These are phyloP conservation scores for Botrytis deweyae DNA, from an alignment of 2,329 filamentous ascomycete species.

Conservation along the genomic window DNA sequence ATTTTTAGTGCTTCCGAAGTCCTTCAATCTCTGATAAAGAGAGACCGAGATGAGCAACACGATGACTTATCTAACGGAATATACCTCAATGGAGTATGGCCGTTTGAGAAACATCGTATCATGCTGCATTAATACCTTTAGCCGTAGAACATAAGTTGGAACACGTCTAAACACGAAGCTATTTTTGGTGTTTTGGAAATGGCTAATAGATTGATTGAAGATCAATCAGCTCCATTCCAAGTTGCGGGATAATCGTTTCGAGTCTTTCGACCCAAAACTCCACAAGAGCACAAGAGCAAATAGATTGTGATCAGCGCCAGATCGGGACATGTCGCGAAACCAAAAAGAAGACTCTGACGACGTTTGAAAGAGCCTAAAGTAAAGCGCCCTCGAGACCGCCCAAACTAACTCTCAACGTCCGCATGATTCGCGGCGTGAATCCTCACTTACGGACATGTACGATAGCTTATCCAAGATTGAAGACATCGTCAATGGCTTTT, in stretches of 20 bases:
- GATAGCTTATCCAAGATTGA: slow-evolving; percentile 3
- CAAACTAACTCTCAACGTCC: slow-evolving; percentile 5
- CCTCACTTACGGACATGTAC: neutral
- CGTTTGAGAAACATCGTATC: neutral
- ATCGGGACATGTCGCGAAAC: slow-evolving; percentile 9
- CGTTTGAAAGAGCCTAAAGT: slow-evolving; percentile 1
- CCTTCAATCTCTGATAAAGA: slow-evolving; percentile 20
- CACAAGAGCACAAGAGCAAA: slow-evolving; percentile 4
- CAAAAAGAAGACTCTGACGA: slow-evolving; percentile 2
- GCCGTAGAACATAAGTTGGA: neutral
- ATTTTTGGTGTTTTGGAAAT: slow-evolving; percentile 6
- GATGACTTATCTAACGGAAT: slow-evolving; percentile 7
- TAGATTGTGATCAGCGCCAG: slow-evolving; percentile 15
- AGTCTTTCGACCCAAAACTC: slow-evolving; percentile 9
- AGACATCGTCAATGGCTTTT: slow-evolving; percentile 11
- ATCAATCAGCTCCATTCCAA: slow-evolving; percentile 16
- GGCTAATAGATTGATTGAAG: slow-evolving; percentile 2
- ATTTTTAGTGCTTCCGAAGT: slow-evolving; percentile 11
- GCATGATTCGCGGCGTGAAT: neutral
- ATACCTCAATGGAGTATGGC: neutral
- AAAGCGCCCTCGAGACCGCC: neutral
- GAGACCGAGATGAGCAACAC: slow-evolving; percentile 8
- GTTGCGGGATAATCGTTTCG: slow-evolving; percentile 16
- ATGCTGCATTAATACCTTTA: slow-evolving; percentile 1
- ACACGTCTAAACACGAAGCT: slow-evolving; percentile 8